Percentiles rank a stretch among this genome's conserved stretches.
phyloP scores from a whole-genome alignment of 352 stramenopile genomes.

The Pseudoperonospora humuli region DNA sequence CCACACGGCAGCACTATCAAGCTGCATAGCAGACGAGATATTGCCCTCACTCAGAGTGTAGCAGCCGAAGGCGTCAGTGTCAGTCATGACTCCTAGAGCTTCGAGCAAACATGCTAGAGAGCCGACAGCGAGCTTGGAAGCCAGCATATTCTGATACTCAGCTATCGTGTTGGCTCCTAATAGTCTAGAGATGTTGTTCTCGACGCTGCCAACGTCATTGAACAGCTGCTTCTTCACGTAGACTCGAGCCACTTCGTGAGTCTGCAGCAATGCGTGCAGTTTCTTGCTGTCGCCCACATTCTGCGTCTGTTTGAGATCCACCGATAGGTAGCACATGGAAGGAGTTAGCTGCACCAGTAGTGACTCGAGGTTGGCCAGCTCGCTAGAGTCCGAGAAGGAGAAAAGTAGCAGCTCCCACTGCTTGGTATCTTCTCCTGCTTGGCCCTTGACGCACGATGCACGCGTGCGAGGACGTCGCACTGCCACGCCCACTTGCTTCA shows the following conservation, averaged over 20 bases:
- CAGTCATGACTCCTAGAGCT: slow-evolving; percentile 55
- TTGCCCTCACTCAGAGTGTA: slow-evolving; percentile 60
- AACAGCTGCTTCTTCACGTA: slow-evolving; percentile 73
- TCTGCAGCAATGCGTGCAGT: slow-evolving; percentile 61
- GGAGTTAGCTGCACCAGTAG: slow-evolving; percentile 75
- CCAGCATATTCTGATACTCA: slow-evolving; percentile 55
- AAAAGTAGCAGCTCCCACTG: slow-evolving; percentile 77
- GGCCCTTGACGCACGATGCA: slow-evolving; percentile 70
- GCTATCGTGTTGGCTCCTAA: slow-evolving; percentile 47
- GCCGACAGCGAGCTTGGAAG: slow-evolving; percentile 61
- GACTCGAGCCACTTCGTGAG: slow-evolving; percentile 45
- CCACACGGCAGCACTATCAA: slow-evolving; percentile 88
- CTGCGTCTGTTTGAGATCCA: slow-evolving; percentile 50
- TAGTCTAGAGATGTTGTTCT: slow-evolving; percentile 60
- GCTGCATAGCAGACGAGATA: slow-evolving; percentile 84
- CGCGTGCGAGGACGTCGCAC: slow-evolving; percentile 58
- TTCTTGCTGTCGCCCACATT: slow-evolving; percentile 75
- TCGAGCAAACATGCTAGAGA: slow-evolving; percentile 63
- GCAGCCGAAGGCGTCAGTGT: slow-evolving; percentile 63
- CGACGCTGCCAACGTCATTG: slow-evolving; percentile 35
- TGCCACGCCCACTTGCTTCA: slow-evolving; percentile 78
- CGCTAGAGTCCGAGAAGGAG: slow-evolving; percentile 77
- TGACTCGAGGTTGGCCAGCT: slow-evolving; percentile 77
- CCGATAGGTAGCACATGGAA: slow-evolving; percentile 61
- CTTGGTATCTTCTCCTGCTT: slow-evolving; percentile 69